phyloP scores from a whole-genome alignment of 306 rosid species.

The Quercus agrifolia region DNA sequence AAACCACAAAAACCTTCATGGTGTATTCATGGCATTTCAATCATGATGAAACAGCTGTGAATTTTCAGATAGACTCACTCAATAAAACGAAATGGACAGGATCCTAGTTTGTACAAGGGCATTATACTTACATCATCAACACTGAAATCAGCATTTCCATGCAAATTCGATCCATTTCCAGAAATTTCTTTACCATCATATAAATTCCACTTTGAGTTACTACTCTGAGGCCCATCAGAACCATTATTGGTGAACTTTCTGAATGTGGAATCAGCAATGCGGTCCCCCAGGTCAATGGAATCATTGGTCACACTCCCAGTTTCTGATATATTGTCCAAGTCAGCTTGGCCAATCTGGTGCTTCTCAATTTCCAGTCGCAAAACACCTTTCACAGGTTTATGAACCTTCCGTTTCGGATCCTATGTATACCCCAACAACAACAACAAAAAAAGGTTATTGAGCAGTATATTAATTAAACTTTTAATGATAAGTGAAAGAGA shows the following conservation, averaged over 20 bases:
- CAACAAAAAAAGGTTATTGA: conserved; percentile 6
- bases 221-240: conserved; percentile 76
- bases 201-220: conserved; percentile 61
- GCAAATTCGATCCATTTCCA: conserved; percentile 65
- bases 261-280: conserved; percentile 45
- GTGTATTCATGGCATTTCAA: neutral
- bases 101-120: neutral
- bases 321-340: conserved; percentile 85
- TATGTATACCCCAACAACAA: conserved; percentile 27
- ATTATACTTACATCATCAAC: conserved; percentile 70
- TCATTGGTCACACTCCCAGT: conserved; percentile 83
- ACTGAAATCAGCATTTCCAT: conserved; percentile 52
- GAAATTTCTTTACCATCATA: conserved; percentile 52
- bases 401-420: conserved; percentile 96
- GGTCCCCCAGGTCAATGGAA: conserved; percentile 71
- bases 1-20: neutral
- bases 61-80: too few species aligned
- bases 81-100: neutral
- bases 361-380: conserved; percentile 90
- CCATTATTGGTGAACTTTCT: conserved; percentile 72
- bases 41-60: neutral
- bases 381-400: conserved; percentile 93
- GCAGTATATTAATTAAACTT: neutral
- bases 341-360: conserved; percentile 78
- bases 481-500: neutral